Evolutionary conservation across 2,329 filamentous ascomycete genomes (phyloP), one percentile per base, ranked within the genome.

Genomic region (Sordariomycetes sp.): DNA sequence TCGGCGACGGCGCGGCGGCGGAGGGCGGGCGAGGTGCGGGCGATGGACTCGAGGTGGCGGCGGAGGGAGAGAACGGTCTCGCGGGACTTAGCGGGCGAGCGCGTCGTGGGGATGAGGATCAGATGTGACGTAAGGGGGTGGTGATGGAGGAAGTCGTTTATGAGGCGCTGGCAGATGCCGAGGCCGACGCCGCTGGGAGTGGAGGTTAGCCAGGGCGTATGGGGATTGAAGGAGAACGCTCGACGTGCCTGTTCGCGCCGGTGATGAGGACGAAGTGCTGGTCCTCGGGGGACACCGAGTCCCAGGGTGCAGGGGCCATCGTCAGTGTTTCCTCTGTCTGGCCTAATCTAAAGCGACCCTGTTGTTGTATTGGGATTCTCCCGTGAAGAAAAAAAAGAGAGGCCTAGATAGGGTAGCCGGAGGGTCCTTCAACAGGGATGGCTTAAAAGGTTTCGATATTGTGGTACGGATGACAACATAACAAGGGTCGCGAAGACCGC

Each of bases 81-180:
- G 60, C 81, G 78, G 55, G 87, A 88, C 75, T 97, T 97, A 61
- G 77, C 74, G 51, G 78, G 69, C 65, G 86, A 87, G 62, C 93
- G 88, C 1, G 93, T 96, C 6, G 90, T 96, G 62, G 90, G 85
- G 62, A 97, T 83, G 58, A 97, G 79, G 64, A 90, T 81, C 52
- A 97, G 82, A 66, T 87, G 83, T 59, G 89, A 80, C 34, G 78
- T 76, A 54, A 83, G 76, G 34, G 87, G 82, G 40, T 83, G 85
- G 14, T 83, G 82, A 60, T 78, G 75, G 60, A 96, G 83, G 76
- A 96, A 97, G 66, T 96, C 89, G 75, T 96, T 90, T 65, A 96
- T 93, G 59, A 96, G 79, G 61, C 90, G 89, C 67, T 88, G 84
- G 69, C 88, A 89, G 64, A 89, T 91, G 58, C 87, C 86, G 65